Evolutionary conservation across 192 early-diverging fungal species (phyloP), one percentile per base, ranked within the genome.

Genomic region (Mortierella antarctica): DNA sequence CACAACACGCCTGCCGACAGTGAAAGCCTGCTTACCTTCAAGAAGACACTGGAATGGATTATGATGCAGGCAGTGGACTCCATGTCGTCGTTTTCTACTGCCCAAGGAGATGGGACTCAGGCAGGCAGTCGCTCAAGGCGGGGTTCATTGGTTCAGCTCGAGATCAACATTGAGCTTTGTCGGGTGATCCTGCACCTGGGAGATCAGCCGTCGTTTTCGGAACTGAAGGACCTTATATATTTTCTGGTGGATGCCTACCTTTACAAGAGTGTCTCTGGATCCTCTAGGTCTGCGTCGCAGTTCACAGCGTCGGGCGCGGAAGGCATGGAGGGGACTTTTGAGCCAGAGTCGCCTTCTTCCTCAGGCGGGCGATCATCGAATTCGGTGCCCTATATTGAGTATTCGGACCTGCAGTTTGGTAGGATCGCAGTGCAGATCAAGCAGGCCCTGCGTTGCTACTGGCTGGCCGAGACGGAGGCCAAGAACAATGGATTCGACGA

Each of bases 211-310:
- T 70, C 85, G 69, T 77, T 80, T 46, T 7, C 76, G 66, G 91
- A 94, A 52, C 65, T 97, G 45, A 88, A 93, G 70, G 93, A 92
- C 70, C 57, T 96, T 9, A 59, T 90, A 6, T 89, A 85, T 47
- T 94, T 94, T 76, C 65, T 96, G 2, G 62, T 93, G 51, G 89
- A 91, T 31, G 74, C 88, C 15, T 93, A 91, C 74, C 84, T 73
- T 1, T 76, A 88, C 49, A 84, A 82, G 18, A 83, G 86, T 23
- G 89, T 40, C 40, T 41, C 48, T 17, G 40, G 62, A 1, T 11
- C 40, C 9, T 11, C n/a, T 17, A 31, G 20, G 8, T 8, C 58
- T 45, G 20, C 39, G 3, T 51, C 56, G 5, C 12, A 62, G 8
- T 48, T 57, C 10, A 23, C 53, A 20, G 11, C 68, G 0, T 49